These are phyloP conservation scores for Shiraia bambusicola DNA, from an alignment of 2,329 filamentous ascomycete genomes.

Conservation along the genomic window DNA sequence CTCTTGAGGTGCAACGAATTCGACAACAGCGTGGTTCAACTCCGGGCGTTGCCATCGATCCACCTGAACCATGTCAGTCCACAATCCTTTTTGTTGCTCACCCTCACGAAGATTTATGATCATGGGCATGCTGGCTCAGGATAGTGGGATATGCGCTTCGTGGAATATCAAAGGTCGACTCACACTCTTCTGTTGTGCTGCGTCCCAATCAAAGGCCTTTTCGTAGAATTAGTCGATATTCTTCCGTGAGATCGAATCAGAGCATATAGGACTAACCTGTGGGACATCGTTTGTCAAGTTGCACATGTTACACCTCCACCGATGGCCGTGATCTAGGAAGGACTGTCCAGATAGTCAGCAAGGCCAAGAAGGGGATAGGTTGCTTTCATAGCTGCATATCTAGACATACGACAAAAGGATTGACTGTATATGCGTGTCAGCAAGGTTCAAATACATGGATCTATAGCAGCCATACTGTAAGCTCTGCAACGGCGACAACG, in stretches of 20 bases:
- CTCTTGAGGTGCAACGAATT: constrained; percentile 96
- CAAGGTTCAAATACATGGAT: constrained; percentile 48
- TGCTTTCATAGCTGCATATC: background rate
- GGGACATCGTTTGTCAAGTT: constrained; percentile 98
- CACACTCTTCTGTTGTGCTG: constrained; percentile 82
- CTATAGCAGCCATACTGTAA: constrained; percentile 53
- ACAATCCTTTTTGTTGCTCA: background rate
- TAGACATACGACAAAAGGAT: constrained; percentile 73
- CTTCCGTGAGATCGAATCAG: background rate
- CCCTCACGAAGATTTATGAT: background rate
- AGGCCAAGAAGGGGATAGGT: constrained; percentile 4
- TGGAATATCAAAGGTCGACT: background rate
- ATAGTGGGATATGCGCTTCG: too few relatives aligned
- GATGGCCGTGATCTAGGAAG: constrained; percentile 93
- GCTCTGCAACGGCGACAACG: constrained; percentile 93
- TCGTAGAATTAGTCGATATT: constrained; percentile 1
- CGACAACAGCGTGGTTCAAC: constrained; percentile 93
- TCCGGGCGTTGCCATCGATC: constrained; percentile 92
- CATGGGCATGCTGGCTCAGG: too few relatives aligned
- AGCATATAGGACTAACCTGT: constrained; percentile 52
- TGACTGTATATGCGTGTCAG: constrained; percentile 78
- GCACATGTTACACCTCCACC: constrained; percentile 99
- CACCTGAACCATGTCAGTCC: constrained; percentile 6
- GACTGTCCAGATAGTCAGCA: constrained; percentile 36
- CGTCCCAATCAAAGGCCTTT: constrained; percentile 91